phyloP scores from a whole-genome alignment of 1,139 yeast genomes.

The Kurtzmaniella quercitrusa region DNA sequence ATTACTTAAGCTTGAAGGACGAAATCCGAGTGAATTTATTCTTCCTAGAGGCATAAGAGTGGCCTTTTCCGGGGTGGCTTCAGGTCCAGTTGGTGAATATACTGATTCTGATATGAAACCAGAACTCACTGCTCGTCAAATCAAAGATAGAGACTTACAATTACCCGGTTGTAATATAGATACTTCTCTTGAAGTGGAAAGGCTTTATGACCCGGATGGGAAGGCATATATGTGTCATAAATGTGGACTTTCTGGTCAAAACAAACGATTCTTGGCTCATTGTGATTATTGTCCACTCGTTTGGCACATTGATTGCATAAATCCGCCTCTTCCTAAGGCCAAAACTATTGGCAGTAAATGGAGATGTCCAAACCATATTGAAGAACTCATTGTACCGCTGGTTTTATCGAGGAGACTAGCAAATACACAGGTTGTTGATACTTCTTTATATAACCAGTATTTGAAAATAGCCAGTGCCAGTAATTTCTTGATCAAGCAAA shows the following conservation, averaged over 20 bases:
- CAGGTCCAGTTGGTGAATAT: slow-evolving; percentile 71
- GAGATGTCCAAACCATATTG: slow-evolving; percentile 91
- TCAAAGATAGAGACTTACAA: slow-evolving; percentile 36
- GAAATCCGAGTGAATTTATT: slow-evolving; percentile 70
- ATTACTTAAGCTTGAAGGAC: slow-evolving; percentile 50
- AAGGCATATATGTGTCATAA: slow-evolving; percentile 65
- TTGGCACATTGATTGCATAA: slow-evolving; percentile 90
- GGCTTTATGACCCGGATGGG: slow-evolving; percentile 58
- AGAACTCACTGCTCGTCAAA: slow-evolving; percentile 30
- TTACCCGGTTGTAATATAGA: slow-evolving; percentile 33
- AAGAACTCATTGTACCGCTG: slow-evolving; percentile 41
- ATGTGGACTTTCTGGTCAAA: slow-evolving; percentile 69
- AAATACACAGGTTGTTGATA: slow-evolving; percentile 50
- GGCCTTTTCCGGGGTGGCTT: slow-evolving; percentile 66
- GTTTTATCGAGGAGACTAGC: slow-evolving; percentile 44
- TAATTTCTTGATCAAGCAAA: slow-evolving; percentile 61
- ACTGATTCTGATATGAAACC: slow-evolving; percentile 57
- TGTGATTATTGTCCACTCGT: slow-evolving; percentile 86
- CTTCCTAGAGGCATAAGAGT: slow-evolving; percentile 70
- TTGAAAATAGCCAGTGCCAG: slow-evolving; percentile 39
- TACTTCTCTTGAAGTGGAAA: slow-evolving; percentile 59
- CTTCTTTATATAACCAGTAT: slow-evolving; percentile 37
- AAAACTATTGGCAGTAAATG: slow-evolving; percentile 80
- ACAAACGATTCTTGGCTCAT: slow-evolving; percentile 50
- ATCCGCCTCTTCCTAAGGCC: slow-evolving; percentile 70